Base-by-base conservation (phyloP, 2,329 filamentous ascomycete species). In the Stagonosporopsis rhizophila region DNA sequence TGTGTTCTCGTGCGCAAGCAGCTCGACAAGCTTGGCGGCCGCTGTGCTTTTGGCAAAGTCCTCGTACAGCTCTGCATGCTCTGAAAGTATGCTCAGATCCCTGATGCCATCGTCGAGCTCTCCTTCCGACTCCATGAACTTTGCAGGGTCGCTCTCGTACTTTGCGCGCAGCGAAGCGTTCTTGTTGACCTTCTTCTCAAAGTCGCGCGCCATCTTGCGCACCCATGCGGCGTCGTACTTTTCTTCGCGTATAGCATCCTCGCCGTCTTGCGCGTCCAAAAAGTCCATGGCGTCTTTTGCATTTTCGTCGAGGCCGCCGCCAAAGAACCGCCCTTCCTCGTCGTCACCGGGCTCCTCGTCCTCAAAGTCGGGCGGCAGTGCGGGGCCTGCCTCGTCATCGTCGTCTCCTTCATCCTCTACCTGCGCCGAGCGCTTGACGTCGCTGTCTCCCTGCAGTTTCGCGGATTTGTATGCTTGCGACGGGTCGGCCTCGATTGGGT, bases 301-400 rank as follows among this genome's bases (percentile, higher is more conserved):
- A 64, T 91, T 84, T 55, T 88, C 84, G 23, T 89, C 91, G 67
- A 99, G 89, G 30, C 95, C 95, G 50, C 92, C 91, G 39, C 94
- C 95, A 68, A 97, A 99, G 80, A 99, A 99, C 11, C 95, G 88
- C 1, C 94, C 95, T 62, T 96, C 95, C 49, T 96, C 92, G 67
- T 96, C 93, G 51, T 77, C 74, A 11, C 84, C 83, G 28, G 75
- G 78, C 46, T 84, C 83, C 44, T 85, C 85, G 32, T 82, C 79
- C 49, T 82, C 82, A 23, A 84, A 80, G 60, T 85, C 85, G 14
- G 85, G 73, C 7, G 77, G 83, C 32, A 84, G 77, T 39, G 85
- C 81, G 1, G 83, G 83, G 0, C 83, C 84, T 2, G 83, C 81
- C 58, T 78, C 78, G 6, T 75, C 76, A 8, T 70, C 70, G 1